A percentile compares a stretch with the other conserved stretches of the same genome.
These are phyloP conservation scores for Podaxis mareebaensis DNA, from an alignment of 768 basidiomycete genomes.

Conservation along the genomic window DNA sequence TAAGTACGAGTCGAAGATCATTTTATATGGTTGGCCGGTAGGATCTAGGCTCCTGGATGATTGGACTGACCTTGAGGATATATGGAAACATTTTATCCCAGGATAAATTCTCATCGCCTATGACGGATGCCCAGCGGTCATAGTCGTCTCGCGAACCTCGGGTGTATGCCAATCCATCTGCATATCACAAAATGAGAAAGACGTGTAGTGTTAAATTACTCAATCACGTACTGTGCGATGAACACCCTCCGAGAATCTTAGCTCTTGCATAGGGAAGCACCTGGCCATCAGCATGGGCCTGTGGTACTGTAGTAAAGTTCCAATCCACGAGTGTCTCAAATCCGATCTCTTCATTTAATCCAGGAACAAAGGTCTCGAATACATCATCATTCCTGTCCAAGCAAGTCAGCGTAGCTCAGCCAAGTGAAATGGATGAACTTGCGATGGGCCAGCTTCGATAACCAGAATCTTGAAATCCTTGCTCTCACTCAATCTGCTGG, in stretches of 20 bases:
- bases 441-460: conserved; percentile 19
- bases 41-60: no score
- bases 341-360: neutral
- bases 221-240: neutral
- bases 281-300: neutral
- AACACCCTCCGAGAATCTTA: neutral
- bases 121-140: neutral
- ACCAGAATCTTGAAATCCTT: conserved; percentile 16
- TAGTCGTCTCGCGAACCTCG: neutral
- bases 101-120: neutral
- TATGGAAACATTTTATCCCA: neutral
- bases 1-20: no score
- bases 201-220: neutral
- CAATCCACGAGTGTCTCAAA: neutral
- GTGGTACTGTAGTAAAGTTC: neutral
- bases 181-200: neutral
- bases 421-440: neutral
- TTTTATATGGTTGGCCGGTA: no score
- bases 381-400: neutral
- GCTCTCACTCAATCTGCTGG: conserved; percentile 12
- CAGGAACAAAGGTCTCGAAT: neutral
- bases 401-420: neutral
- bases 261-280: neutral
- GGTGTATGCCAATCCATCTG: neutral
- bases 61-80: neutral